Evolutionary conservation across 2,329 filamentous ascomycete genomes (phyloP).

Genomic region (Sporothrix dimorphospora): DNA sequence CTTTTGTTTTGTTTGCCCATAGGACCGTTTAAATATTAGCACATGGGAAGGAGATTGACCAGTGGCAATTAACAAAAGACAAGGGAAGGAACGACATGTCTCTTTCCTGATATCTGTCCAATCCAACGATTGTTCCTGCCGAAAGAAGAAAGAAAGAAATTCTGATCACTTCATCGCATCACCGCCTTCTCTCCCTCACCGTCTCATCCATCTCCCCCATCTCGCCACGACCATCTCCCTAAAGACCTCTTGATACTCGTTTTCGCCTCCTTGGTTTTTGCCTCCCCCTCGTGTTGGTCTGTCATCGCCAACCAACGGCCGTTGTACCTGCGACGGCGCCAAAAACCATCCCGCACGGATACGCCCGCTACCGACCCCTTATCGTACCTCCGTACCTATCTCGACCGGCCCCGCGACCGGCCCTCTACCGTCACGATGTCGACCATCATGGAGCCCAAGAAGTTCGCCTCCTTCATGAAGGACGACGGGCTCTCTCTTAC

Average conservation of each 20-base stretch:
- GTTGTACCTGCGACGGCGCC: conserved; percentile 18
- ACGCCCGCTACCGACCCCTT: conserved; percentile 5
- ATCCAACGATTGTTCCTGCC: conserved; percentile 10
- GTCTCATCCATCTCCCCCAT: not conserved
- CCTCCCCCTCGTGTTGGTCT: conserved; percentile 14
- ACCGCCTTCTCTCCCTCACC: not conserved
- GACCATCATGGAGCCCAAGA: conserved; percentile 35
- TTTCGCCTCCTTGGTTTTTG: conserved; percentile 15
- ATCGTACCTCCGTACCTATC: not conserved
- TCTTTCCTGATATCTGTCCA: conserved; percentile 8
- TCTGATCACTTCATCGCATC: conserved; percentile 1
- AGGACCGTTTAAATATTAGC: conserved; percentile 7
- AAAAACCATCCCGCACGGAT: not conserved
- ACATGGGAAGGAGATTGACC: conserved; percentile 18
- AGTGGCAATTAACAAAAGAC: conserved; percentile 28
- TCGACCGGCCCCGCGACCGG: not conserved
- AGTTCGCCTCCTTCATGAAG: conserved; percentile 33
- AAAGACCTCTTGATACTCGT: not conserved
- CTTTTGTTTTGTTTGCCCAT: not conserved
- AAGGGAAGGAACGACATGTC: conserved; percentile 24
- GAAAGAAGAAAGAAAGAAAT: not conserved
- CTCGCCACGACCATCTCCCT: conserved; percentile 6
- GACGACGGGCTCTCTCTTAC: conserved; percentile 30
- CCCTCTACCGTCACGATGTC: conserved; percentile 19
- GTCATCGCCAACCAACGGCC: not conserved